Conservation (phyloP, 2,329 filamentous ascomycete species). For the Cadophora luteo-olivacea region DNA sequence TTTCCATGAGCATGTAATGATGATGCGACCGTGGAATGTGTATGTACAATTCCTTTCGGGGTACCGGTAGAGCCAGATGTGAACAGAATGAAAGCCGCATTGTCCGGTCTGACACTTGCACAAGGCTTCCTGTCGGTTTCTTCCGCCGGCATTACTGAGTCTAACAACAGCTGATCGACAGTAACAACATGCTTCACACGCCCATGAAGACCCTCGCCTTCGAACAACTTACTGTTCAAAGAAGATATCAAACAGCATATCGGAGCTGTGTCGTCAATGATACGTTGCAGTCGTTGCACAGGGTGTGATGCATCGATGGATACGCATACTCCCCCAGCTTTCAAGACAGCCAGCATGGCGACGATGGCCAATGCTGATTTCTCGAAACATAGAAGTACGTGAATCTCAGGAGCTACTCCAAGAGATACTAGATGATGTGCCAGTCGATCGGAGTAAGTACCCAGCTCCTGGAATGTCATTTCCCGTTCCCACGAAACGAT, state of each 20-base stretch:
- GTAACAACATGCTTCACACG: slow-evolving; percentile 2
- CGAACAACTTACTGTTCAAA: background rate
- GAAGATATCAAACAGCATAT: slow-evolving; percentile 6
- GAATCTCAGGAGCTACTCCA: slow-evolving; percentile 14
- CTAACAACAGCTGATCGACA: slow-evolving; percentile 5
- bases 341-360: slow-evolving; percentile 38
- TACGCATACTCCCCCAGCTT: slow-evolving; percentile 41
- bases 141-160: background rate
- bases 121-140: background rate
- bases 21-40: slow-evolving; percentile 53
- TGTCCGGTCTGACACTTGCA: slow-evolving; percentile 7
- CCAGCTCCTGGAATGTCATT: slow-evolving; percentile 36
- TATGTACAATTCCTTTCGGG: slow-evolving; percentile 47
- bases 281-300: slow-evolving; percentile 29
- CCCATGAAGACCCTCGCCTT: background rate
- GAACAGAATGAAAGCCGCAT: slow-evolving; percentile 49
- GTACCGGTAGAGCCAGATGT: slow-evolving; percentile 53
- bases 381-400: slow-evolving; percentile 40
- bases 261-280: slow-evolving; percentile 1
- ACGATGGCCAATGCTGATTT: slow-evolving; percentile 40
- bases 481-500: slow-evolving; percentile 38
- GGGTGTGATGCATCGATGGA: slow-evolving; percentile 42
- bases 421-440: slow-evolving; percentile 22
- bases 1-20: slow-evolving; percentile 11
- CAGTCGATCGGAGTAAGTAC: slow-evolving; percentile 29